phyloP scores from a whole-genome alignment of 2,329 filamentous ascomycete species.

The Salinomyces thailandicus region DNA sequence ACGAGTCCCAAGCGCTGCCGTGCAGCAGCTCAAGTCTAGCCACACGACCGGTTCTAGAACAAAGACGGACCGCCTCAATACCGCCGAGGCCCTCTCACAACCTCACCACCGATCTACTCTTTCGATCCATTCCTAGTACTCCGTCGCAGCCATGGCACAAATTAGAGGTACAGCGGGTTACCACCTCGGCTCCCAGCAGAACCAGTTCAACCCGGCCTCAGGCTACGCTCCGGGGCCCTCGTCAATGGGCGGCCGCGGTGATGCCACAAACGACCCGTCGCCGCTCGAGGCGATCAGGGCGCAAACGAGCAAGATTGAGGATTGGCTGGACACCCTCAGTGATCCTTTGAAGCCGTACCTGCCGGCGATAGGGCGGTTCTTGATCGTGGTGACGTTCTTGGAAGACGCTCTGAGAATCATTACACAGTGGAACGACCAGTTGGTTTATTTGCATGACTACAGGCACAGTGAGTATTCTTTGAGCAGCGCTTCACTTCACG shows the following conservation, averaged over 20 bases:
- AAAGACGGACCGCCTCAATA: neutral
- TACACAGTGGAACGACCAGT: slow-evolving; percentile 94
- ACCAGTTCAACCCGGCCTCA: slow-evolving; percentile 12
- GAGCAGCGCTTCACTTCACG: too few species aligned
- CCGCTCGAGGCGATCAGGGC: slow-evolving; percentile 80
- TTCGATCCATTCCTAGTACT: neutral
- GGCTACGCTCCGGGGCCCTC: slow-evolving; percentile 41
- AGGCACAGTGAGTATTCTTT: slow-evolving; percentile 63
- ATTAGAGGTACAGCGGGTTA: slow-evolving; percentile 63
- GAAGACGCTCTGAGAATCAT: slow-evolving; percentile 93
- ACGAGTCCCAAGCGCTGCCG: slow-evolving; percentile 9
- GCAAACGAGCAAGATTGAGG: slow-evolving; percentile 98
- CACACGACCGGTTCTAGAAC: neutral
- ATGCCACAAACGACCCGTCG: slow-evolving; percentile 58
- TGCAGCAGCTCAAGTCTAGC: slow-evolving; percentile 5
- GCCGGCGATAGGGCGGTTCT: slow-evolving; percentile 87
- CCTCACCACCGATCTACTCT: neutral
- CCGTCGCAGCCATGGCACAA: slow-evolving; percentile 40
- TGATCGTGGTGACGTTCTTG: slow-evolving; percentile 97
- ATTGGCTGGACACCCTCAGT: slow-evolving; percentile 73
- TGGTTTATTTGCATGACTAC: slow-evolving; percentile 86
- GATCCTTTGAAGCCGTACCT: slow-evolving; percentile 96
- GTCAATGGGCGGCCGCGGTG: slow-evolving; percentile 29
- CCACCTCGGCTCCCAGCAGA: slow-evolving; percentile 63
- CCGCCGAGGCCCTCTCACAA: neutral